Conservation (phyloP, 2,329 filamentous ascomycete species). For the Orbilia oligospora region DNA sequence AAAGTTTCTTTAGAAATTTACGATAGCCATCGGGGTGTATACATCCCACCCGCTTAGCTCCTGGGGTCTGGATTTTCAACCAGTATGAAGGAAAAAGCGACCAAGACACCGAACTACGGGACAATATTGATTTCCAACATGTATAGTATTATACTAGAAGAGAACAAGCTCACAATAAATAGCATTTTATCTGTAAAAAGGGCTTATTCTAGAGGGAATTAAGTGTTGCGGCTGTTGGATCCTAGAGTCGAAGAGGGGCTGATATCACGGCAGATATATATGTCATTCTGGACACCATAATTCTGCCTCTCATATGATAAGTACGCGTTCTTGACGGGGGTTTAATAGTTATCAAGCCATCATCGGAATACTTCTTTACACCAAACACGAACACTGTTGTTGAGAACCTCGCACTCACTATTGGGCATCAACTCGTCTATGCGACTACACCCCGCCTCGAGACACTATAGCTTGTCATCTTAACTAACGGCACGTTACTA, state of each 20-base stretch:
- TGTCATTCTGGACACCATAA: background rate
- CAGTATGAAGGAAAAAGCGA: background rate
- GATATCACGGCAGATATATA: background rate
- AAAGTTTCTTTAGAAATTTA: background rate
- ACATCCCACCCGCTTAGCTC: background rate
- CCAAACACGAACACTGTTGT: too few species aligned
- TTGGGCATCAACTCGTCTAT: background rate
- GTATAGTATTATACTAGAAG: background rate
- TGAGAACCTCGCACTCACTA: too few species aligned
- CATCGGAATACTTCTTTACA: background rate
- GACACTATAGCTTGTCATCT: background rate
- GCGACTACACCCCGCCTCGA: background rate
- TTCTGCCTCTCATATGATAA: background rate
- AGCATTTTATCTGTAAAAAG: background rate
- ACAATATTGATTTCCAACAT: background rate
- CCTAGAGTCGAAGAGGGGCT: slow-evolving; percentile 4
- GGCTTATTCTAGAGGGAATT: slow-evolving; percentile 2
- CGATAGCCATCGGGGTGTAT: background rate
- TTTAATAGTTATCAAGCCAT: background rate
- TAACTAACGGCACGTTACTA: background rate
- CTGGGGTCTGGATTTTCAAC: background rate
- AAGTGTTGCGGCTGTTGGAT: slow-evolving; percentile 31
- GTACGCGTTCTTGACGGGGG: background rate
- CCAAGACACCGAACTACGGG: background rate
- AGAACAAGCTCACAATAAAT: background rate